Base-by-base conservation (phyloP, 108 stramenopile species). In the Mediolabrus comicus region DNA sequence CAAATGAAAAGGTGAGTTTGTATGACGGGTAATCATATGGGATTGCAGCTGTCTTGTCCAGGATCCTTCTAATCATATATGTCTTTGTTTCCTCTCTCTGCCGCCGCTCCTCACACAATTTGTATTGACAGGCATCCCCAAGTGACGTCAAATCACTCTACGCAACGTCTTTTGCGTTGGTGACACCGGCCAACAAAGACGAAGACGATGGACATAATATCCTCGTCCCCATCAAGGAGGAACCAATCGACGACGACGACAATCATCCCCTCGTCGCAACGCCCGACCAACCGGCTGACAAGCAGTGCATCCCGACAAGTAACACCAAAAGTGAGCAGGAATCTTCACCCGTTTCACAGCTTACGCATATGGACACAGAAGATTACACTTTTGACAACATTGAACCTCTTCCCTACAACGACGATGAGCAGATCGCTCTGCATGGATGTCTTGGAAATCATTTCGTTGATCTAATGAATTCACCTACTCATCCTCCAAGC, bases 331-430 rank as follows among this genome's bases (percentile, higher is more conserved):
- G 19, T 16, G 46, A 49, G 46, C 46, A 49, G 46, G 22, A 22
- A 8, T 49, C 19, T 49, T 49, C 46, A 24, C 46, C 46, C n/a
- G 5, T 22, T 7, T 49, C 46, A 24, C 46, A 49, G 17, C 2
- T 49, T 8, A 49, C 46, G 46, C 46, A 49, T 1, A 49, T 49
- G 46, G 46, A 49, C 22, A n/a, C 46, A 8, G 8, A 49, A 49
- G 46, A 22, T 8, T 49, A 49, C 46, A 1, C 19, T 49, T 49
- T 49, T 35, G 59, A 67, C 6, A 63, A 77, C 51, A 51, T 69
- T 30, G 75, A 77, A 19, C 75, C 75, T 24, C 49, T 77, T 30
- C 63, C 75, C 28, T 59, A 68, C 62, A 51, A 34, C 30, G 12
- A 36, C 22, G 16, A 59, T 27, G 70, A 71, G 19, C 46, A 60